A percentile compares a stretch with the other conserved stretches of the same genome.
Conservation (phyloP, 1,284 basidiomycete genomes). For the Marasmius oreades region DNA sequence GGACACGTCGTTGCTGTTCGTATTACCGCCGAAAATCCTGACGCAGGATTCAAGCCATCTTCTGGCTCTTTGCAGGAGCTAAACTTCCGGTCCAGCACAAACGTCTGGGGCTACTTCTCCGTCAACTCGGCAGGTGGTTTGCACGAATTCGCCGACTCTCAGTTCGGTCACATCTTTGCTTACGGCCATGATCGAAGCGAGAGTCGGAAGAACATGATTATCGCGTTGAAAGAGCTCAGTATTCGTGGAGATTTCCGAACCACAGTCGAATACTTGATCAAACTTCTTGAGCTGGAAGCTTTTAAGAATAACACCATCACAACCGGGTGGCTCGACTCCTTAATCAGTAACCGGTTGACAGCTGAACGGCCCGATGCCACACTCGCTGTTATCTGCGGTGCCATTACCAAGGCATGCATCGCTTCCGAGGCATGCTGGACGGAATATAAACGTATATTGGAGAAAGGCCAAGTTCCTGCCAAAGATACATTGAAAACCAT, state of each 20-base stretch:
- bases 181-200: constrained; percentile 97
- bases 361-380: constrained; percentile 93
- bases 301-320: constrained; percentile 98
- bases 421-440: constrained; percentile 86
- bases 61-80: constrained; percentile 96
- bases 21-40: constrained; percentile 99
- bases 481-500: constrained; percentile 96
- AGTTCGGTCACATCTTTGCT: constrained; percentile 99
- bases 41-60: constrained; percentile 99
- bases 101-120: constrained; percentile 99
- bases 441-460: constrained; percentile 94
- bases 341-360: constrained; percentile 95
- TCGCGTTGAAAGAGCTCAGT: constrained; percentile 96
- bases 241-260: constrained; percentile 99
- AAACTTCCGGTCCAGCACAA: constrained; percentile 98
- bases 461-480: constrained; percentile 97
- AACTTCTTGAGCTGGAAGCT: constrained; percentile 92
- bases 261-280: constrained; percentile 98
- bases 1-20: constrained; percentile 99
- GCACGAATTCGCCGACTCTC: constrained; percentile 98
- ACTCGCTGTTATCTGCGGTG: constrained; percentile 94
- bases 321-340: constrained; percentile 97
- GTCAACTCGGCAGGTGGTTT: constrained; percentile 94
- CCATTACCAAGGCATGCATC: constrained; percentile 94
- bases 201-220: constrained; percentile 98